Evolutionary conservation across 2,329 filamentous ascomycete genomes (phyloP).

Genomic region (Hawksworthiomyces lignivorus): DNA sequence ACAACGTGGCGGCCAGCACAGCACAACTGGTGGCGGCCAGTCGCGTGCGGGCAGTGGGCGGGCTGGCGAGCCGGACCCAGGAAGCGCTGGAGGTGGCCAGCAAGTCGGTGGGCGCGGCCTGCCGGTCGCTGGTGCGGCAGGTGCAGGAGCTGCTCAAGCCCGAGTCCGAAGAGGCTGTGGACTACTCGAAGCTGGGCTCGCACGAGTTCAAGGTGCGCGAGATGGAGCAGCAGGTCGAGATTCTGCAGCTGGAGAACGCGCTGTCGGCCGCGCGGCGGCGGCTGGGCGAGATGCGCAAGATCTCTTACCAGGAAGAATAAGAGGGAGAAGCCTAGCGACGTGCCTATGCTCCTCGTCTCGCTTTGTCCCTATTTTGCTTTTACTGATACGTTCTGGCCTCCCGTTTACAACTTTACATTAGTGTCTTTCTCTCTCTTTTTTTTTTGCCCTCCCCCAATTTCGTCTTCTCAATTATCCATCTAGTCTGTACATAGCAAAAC

Average conservation of each 20-base stretch:
- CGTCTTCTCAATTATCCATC: too few species aligned
- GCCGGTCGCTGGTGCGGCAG: conserved; percentile 79
- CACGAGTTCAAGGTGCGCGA: conserved; percentile 98
- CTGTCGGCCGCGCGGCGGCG: conserved; percentile 71
- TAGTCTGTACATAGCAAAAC: conserved; percentile 5
- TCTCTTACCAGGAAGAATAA: conserved; percentile 78
- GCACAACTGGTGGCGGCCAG: conserved; percentile 94
- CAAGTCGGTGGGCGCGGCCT: conserved; percentile 87
- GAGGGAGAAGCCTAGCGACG: not conserved
- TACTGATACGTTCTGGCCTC: too few species aligned
- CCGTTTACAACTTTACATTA: too few species aligned
- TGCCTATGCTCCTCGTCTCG: not conserved
- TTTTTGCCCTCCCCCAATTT: not conserved
- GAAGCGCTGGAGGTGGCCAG: conserved; percentile 84
- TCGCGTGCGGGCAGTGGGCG: conserved; percentile 74
- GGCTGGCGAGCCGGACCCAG: conserved; percentile 96
- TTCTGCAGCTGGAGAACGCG: conserved; percentile 86
- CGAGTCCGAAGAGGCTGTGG: conserved; percentile 72
- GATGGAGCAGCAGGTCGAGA: conserved; percentile 99
- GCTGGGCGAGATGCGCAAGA: conserved; percentile 96
- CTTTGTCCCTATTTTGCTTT: too few species aligned
- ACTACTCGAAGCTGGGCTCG: conserved; percentile 79
- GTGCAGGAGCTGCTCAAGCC: conserved; percentile 92
- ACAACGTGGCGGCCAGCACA: conserved; percentile 92
- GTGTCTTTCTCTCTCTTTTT: not conserved